Evolutionary conservation across 2,329 filamentous ascomycete genomes (phyloP), one percentile per base, ranked within the genome.

Genomic region (Aspergillus luchuensis): DNA sequence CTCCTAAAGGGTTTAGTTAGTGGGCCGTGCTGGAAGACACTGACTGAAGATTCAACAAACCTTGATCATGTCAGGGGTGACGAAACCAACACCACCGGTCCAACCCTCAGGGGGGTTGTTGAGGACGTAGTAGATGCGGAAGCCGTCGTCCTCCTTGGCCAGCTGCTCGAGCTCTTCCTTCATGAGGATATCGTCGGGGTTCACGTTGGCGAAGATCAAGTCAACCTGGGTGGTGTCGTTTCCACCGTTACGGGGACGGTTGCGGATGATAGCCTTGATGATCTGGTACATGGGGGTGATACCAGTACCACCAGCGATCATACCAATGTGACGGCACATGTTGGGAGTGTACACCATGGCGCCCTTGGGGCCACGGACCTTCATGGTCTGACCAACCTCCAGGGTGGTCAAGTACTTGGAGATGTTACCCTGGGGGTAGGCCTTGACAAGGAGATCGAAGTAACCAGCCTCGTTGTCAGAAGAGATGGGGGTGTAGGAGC

Each of bases 271-370:
- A 61, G 94, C 95, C 72, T 92, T 90, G 76, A 97, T 88, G 71
- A 99, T 88, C 82, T 99, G 95, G 65, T 98, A 86, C 95, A 99
- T 99, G 63, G 95, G 95, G 8, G 95, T 98, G 78, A 99, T 98
- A 69, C 95, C 95, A 36, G 95, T 98, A 67, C 95, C 95, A 68
- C 95, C 95, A 66, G 95, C 92, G 74, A 99, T 91, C 95, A 99
- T 99, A 74, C 93, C 95, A 69, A 99, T 96, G 79, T 91, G 91
- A 66, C 91, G 89, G 70, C 94, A 91, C 91, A 99, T 94, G 84
- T 97, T 97, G 70, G 94, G 92, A 17, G 89, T 91, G 82, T 99
- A 99, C 65, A 96, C 91, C 85, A 99, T 97, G 70, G 94, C 94
- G 70, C 95, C 95, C 85, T 98, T 98, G 78, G 95, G 95, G 8